A percentile compares a stretch with the other conserved stretches of the same genome.
Evolutionary conservation across 1,139 yeast genomes (phyloP).

Genomic region (Geotrichum bryndzae): DNA sequence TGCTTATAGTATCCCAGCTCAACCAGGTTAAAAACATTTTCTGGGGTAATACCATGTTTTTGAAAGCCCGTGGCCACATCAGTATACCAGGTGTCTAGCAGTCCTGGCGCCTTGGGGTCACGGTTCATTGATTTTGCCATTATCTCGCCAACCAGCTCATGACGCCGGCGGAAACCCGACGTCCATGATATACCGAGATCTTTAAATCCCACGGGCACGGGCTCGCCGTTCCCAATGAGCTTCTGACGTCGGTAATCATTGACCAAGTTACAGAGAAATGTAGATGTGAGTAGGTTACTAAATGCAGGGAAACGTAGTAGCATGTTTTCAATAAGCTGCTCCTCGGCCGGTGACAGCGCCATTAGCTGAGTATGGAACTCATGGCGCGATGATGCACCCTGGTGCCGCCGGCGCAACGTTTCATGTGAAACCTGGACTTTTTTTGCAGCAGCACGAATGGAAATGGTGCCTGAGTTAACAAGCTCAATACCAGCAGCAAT

Average conservation of each 20-base stretch:
- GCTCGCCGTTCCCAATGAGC: not conserved
- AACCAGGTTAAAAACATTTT: constrained; percentile 13
- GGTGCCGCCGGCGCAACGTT: constrained; percentile 13
- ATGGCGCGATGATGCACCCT: constrained; percentile 11
- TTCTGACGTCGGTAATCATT: constrained; percentile 6
- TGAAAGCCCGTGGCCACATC: constrained; percentile 4
- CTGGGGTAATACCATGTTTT: constrained; percentile 2
- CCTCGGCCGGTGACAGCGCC: constrained; percentile 14
- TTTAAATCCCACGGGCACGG: not conserved
- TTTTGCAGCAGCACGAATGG: constrained; percentile 15
- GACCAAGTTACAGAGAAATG: constrained; percentile 13
- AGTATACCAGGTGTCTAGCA: constrained; percentile 15
- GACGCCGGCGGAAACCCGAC: constrained; percentile 14
- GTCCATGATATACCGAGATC: constrained; percentile 17
- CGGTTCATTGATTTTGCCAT: constrained; percentile 15
- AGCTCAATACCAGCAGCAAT: constrained; percentile 8
- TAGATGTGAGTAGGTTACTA: constrained; percentile 10
- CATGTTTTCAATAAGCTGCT: constrained; percentile 10
- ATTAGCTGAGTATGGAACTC: constrained; percentile 14
- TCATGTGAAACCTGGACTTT: constrained; percentile 13
- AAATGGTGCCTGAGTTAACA: constrained; percentile 2
- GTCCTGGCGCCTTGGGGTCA: constrained; percentile 6
- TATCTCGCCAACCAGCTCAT: constrained; percentile 6
- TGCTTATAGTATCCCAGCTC: constrained; percentile 11
- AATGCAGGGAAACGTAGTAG: constrained; percentile 4